phyloP scores from a whole-genome alignment of 306 rosid genomes.

The Prunus padus region DNA sequence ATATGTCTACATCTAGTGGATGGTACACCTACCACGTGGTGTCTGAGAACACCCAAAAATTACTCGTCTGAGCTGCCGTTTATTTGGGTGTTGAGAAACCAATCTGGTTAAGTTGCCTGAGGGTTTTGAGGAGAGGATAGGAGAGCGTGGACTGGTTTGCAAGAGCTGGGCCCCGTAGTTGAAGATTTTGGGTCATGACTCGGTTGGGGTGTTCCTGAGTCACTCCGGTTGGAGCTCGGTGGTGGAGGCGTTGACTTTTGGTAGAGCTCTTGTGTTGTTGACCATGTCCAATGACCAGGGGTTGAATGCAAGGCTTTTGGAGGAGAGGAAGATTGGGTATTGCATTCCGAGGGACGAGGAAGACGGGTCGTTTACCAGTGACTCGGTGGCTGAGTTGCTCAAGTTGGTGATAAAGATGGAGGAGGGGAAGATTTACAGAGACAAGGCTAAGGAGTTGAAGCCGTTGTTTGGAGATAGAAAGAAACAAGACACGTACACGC shows the following conservation, averaged over 20 bases:
- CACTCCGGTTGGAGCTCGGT: conserved; percentile 53
- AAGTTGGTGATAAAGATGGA: conserved; percentile 30
- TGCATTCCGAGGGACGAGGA: conserved; percentile 14
- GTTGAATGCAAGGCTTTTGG: conserved; percentile 31
- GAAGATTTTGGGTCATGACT: conserved; percentile 36
- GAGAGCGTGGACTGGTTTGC: conserved; percentile 39
- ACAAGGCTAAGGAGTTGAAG: conserved; percentile 34
- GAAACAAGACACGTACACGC: conserved; percentile 13
- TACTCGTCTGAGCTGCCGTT: conserved; percentile 35
- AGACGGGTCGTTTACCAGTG: conserved; percentile 34
- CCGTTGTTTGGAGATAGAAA: conserved; percentile 14
- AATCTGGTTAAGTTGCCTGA: conserved; percentile 28
- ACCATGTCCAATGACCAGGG: conserved; percentile 31
- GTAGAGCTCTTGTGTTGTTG: conserved; percentile 25
- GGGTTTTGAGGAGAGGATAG: conserved; percentile 45
- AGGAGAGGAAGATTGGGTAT: conserved; percentile 39
- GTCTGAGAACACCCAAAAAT: too few relatives aligned
- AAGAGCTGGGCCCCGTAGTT: conserved; percentile 41
- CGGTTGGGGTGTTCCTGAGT: conserved; percentile 34
- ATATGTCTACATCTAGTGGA: too few relatives aligned
- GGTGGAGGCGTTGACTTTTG: conserved; percentile 33
- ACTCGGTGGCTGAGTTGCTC: conserved; percentile 32
- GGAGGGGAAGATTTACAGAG: conserved; percentile 35
- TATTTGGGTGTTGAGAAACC: conserved; percentile 37
- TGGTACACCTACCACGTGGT: too few relatives aligned